Base-by-base conservation (phyloP, 352 stramenopile species). In the Pythium angustatum region DNA sequence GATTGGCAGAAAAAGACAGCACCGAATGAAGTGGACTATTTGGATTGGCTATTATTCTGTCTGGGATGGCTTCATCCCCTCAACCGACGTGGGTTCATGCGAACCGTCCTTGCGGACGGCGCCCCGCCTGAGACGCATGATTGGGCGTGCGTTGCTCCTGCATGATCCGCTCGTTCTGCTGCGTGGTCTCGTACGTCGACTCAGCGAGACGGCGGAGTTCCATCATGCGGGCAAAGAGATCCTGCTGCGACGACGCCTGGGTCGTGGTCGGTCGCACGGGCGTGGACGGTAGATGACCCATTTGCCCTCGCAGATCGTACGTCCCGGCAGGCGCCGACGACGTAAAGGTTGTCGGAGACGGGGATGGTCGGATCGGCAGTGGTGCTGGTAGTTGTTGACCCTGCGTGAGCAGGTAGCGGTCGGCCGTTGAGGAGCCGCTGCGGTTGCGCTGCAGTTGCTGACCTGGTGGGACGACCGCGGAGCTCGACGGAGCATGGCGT, bases 191-290 rank as follows among this genome's bases (percentile, higher is more conserved):
- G 54, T 74, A 77, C 21, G 72, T 72, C 14, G 40, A 69, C 40
- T 80, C 70, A 30, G 68, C 72, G 31, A 73, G 64, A 61, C 72
- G 57, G 30, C 62, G 72, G 2, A 79, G 61, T 44, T 79, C 75
- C 61, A 82, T 45, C 66, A 82, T 79, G 30, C 65, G 68, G 38
- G 47, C 27, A n/a, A 59, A 66, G 3, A 71, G 49, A 15, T 60
- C 63, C 3, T 36, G 49, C 11, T 41, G 64, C 28, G 45, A 33
- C 19, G 41, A 30, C 21, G 34, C 27, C 27, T 22, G 3, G 9
- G 41, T 24, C 12, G 44, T 9, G 9, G 33, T 21, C 2, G 30
- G 27, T 1, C 17, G 22, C 5, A 22, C 5, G 19, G 36, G 17
- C 15, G 26, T 48, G 8, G 58, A 14, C 2, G 40, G 19, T 0